Evolutionary conservation across 78 protist genomes (phyloP), one percentile per base, ranked within the genome.

Genomic region (Dictyostelium capitatum): DNA sequence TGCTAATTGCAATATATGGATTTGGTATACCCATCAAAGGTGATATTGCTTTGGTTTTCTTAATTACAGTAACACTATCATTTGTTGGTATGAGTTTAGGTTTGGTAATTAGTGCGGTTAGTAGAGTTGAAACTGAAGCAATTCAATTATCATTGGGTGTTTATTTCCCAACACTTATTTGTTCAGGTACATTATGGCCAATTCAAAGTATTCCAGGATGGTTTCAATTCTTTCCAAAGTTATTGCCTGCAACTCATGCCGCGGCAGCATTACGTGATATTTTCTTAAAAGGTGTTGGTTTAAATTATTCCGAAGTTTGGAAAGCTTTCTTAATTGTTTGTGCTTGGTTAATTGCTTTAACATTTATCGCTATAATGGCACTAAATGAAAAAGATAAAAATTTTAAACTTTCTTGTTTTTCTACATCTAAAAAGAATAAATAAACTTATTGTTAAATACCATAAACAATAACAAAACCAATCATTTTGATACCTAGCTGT

Each of bases 211-310:
- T 95, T 3, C 96, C 96, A 47, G 15, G 9, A 3, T 43, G 79
- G 62, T 56, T 95, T n/a, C 20, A 3, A 5, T 95, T 77, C 65
- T 23, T 89, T 1, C 46, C 83, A 25, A 75, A 79, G 17, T 23
- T 47, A 4, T 9, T 95, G n/a, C 96, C 96, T 12, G 81, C 96
- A 1, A 87, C 95, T 8, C 73, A 83, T 70, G 89, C 95, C 6
- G 69, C 79, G 0, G 32, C 41, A 17, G 96, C 83, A 5, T 46
- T 89, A 30, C 79, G 96, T 19, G 85, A 85, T 54, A 43, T 95
- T 9, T 69, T 95, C 83, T 23, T 90, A 9, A 80, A 74, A 89
- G 93, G 93, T 65, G 54, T 56, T 19, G 43, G 59, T 15, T 8
- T 81, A 7, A 19, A 37, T 17, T 81, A 65, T 12, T 30, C 10